Base-by-base conservation (phyloP, 1,284 basidiomycete species). In the Leucoagaricus sp. region DNA sequence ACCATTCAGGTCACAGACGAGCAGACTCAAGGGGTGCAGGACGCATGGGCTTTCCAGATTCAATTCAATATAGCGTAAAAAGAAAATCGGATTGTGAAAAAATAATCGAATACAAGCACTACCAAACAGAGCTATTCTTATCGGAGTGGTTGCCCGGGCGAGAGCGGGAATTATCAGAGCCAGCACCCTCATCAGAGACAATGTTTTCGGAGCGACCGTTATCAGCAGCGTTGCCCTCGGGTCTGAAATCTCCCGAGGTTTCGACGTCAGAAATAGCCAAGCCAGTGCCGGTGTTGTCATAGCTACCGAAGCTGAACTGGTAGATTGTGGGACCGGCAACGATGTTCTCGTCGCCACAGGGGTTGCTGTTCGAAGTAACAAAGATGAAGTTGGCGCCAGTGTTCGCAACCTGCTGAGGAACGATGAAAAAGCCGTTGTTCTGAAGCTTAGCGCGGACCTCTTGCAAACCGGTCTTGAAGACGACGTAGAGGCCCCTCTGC, bases 281-380 rank as follows among this genome's bases (percentile, higher is more conserved):
- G n/a, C n/a, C n/a, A n/a, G n/a, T n/a, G n/a, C n/a, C n/a, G n/a
- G n/a, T n/a, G 17, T 33, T 33, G 31, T 26, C 26, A 3, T 31
- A 19, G 23, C 52, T 53, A 33, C 34, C 31, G 34, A 51, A 58
- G 13, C 44, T 29, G 60, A 76, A 73, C 29, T 64, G 58, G 15
- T 78, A 61, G 42, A 82, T 69, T 2, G 71, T 73, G 21, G 79
- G 78, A 1, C 81, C 81, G 31, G 81, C 81, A 54, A 83, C 70
- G 13, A 72, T 74, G 53, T 65, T 73, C 34, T 70, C 68, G 57
- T 79, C 78, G 29, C 69, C 64, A 53, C 77, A 64, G 58, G 57
- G 41, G 67, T 70, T 15, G 23, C 33, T 26, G 9, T 38, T 36
- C 31, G 25, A 31, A 36, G 52, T 66, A 28, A 75, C 69, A 9